Evolutionary conservation across 2,329 filamentous ascomycete species (phyloP).

Genomic region (Aspergillus oerlinghausenensis): DNA sequence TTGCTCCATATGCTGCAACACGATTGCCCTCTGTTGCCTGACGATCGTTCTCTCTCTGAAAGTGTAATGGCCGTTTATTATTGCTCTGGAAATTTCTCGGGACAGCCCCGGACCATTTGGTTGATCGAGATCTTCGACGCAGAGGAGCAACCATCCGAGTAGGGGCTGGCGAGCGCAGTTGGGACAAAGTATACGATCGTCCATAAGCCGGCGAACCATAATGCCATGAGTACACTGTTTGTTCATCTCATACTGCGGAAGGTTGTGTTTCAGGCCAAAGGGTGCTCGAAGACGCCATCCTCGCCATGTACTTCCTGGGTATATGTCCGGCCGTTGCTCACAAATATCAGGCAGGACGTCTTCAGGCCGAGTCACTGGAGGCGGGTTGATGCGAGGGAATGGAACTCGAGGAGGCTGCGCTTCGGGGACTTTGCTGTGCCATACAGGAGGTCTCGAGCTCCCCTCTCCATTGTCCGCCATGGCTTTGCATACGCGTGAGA

Average conservation of each 20-base stretch:
- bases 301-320: not conserved
- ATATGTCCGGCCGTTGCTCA: not conserved
- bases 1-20: constrained; percentile 20
- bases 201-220: constrained; percentile 58
- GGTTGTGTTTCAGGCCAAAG: not conserved
- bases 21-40: constrained; percentile 37
- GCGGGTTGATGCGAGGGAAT: not conserved
- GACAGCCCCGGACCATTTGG: constrained; percentile 26
- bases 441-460: not conserved
- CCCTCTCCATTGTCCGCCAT: constrained; percentile 1
- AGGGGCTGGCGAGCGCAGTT: constrained; percentile 53
- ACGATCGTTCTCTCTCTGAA: constrained; percentile 39
- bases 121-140: constrained; percentile 56
- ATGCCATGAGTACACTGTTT: constrained; percentile 49
- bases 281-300: not conserved
- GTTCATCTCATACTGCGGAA: not conserved
- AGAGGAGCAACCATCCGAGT: constrained; percentile 70
- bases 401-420: not conserved
- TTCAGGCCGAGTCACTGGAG: not conserved
- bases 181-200: constrained; percentile 52
- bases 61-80: constrained; percentile 40
- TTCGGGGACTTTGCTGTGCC: not conserved
- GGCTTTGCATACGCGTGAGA: not conserved
- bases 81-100: constrained; percentile 38
- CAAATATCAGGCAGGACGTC: not conserved